phyloP scores from a whole-genome alignment of 2,329 filamentous ascomycete species.

The Beauveria sp. region DNA sequence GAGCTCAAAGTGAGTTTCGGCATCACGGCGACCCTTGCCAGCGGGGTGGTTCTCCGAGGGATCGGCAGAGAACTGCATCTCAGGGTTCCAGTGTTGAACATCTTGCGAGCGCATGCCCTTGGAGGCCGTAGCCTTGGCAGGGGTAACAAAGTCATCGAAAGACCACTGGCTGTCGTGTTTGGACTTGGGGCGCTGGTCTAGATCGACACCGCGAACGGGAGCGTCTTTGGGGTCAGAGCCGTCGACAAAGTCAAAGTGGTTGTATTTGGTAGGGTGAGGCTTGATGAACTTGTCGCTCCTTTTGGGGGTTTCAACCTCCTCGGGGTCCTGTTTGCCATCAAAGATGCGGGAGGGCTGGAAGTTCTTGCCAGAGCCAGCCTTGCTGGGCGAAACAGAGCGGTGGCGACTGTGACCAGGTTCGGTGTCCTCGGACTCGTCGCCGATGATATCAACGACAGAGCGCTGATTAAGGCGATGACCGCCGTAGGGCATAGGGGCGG shows the following conservation, averaged over 20 bases:
- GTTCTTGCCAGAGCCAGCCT: slow-evolving; percentile 50
- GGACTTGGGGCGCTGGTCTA: slow-evolving; percentile 39
- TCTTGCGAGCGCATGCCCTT: slow-evolving; percentile 59
- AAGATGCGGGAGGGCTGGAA: slow-evolving; percentile 58
- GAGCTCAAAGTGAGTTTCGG: slow-evolving; percentile 77
- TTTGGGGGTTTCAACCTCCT: slow-evolving; percentile 35
- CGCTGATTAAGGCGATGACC: slow-evolving; percentile 56
- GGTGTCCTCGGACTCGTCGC: slow-evolving; percentile 35
- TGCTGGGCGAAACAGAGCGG: slow-evolving; percentile 40
- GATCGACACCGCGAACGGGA: slow-evolving; percentile 32
- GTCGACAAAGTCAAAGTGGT: slow-evolving; percentile 78
- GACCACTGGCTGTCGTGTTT: slow-evolving; percentile 74
- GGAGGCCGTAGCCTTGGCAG: slow-evolving; percentile 58
- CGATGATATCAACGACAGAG: slow-evolving; percentile 65
- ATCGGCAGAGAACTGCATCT: slow-evolving; percentile 45
- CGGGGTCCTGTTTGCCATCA: slow-evolving; percentile 41
- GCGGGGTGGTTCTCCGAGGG: slow-evolving; percentile 52
- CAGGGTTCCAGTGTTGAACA: slow-evolving; percentile 71
- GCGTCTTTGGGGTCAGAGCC: slow-evolving; percentile 46
- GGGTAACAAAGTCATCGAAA: slow-evolving; percentile 82
- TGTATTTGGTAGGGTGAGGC: slow-evolving; percentile 70
- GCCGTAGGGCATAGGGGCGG: slow-evolving; percentile 54
- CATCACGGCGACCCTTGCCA: slow-evolving; percentile 67
- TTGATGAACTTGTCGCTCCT: slow-evolving; percentile 43
- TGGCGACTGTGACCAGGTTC: slow-evolving; percentile 28